Base-by-base conservation (phyloP, 352 stramenopile genomes). In the Globisporangium megalacanthum region DNA sequence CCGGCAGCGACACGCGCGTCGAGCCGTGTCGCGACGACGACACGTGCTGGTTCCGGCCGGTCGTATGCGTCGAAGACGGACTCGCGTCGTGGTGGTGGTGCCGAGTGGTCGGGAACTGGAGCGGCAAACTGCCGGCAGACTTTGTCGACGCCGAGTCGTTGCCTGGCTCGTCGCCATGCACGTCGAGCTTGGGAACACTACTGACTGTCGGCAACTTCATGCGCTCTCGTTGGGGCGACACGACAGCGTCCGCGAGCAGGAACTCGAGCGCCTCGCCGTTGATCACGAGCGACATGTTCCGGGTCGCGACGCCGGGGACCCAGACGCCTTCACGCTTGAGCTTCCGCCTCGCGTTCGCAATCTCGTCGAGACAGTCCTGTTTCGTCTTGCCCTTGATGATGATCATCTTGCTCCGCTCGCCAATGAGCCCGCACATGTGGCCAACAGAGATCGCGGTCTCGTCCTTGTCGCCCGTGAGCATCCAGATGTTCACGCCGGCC, bases 371-470 rank as follows among this genome's bases (percentile, higher is more conserved):
- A 49, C 83, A 93, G 46, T 92, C 80, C 52, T 92, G 73, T 49
- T 82, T 83, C 4, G 54, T 88, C 49, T 89, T 89, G 11, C 83
- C 85, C 48, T 92, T 91, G 57, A 94, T 89, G 29, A 92, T 86
- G 37, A 90, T 67, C 14, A 95, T 86, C 20, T 88, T 90, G 56
- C 75, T 90, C 55, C 81, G 87, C 29, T 78, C 69, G 9, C 73
- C 57, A n/a, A 90, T 87, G 15, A 99, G 86, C 6, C 93, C 92
- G 31, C 96, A 99, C 58, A 97, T 97, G 52, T 98, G 96, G 6
- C 88, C 97, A 20, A 99, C 99, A 14, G 99, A 98, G 54, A 99
- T 98, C 2, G 97, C 97, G 4, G 97, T 99, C 68, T 99, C 97
- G 49, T 98, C 86, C 67, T 99, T 99, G 65, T 99, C 97, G 14